Percentiles rank a stretch among this genome's conserved stretches.
Evolutionary conservation across 805 yeast genomes (phyloP).

Genomic region (Nakazawaea holstii): DNA sequence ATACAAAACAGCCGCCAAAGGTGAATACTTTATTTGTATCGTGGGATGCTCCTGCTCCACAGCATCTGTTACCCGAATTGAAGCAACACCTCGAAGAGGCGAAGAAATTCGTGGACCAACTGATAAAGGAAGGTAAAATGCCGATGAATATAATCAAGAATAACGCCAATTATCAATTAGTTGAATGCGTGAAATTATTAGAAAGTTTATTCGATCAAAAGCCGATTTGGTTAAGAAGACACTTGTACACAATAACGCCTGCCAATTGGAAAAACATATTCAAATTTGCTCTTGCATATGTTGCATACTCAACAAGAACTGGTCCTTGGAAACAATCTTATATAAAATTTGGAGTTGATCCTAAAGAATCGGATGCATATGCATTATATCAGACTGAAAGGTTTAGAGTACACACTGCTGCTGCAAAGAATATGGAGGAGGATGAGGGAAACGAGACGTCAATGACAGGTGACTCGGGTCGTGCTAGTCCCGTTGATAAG

Average conservation of each 20-base stretch:
- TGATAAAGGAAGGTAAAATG: conserved; percentile 15
- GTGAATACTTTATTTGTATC: conserved; percentile 45
- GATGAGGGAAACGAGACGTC: conserved; percentile 18
- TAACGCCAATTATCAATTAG: conserved; percentile 21
- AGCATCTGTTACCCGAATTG: conserved; percentile 43
- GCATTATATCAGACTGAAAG: conserved; percentile 81
- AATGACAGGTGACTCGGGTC: conserved; percentile 17
- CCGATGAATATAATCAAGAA: neutral
- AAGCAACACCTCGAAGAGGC: conserved; percentile 35
- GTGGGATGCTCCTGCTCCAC: conserved; percentile 44
- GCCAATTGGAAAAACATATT: conserved; percentile 37
- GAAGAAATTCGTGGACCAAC: conserved; percentile 25
- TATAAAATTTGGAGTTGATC: conserved; percentile 75
- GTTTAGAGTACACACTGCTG: conserved; percentile 44
- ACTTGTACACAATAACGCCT: conserved; percentile 53
- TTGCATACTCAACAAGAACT: conserved; percentile 72
- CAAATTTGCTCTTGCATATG: conserved; percentile 78
- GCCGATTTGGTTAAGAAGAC: conserved; percentile 85
- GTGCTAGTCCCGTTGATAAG: neutral
- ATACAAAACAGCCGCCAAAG: conserved; percentile 39
- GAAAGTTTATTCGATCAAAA: conserved; percentile 53
- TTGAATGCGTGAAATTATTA: conserved; percentile 39
- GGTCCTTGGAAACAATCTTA: conserved; percentile 96
- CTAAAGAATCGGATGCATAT: conserved; percentile 46
- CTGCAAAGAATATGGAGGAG: conserved; percentile 16